These are phyloP conservation scores for Athelia psychrophila DNA, from an alignment of 1,284 basidiomycete genomes.

Conservation along the genomic window DNA sequence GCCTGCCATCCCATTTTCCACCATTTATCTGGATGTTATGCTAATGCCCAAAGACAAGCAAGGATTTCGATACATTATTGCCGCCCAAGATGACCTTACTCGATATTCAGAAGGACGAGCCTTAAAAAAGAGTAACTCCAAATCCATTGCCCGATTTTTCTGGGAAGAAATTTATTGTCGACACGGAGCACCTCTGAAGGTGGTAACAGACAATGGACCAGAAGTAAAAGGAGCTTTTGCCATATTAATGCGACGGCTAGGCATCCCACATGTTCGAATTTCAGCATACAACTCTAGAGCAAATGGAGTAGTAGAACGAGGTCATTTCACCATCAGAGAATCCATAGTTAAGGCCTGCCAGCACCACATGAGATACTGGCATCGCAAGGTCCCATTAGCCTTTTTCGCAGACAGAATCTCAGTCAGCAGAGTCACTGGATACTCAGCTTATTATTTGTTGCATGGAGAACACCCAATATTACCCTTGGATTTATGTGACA, in stretches of 20 bases:
- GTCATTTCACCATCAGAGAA: constrained; percentile 12
- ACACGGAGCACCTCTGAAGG: constrained; percentile 26
- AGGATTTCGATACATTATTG: constrained; percentile 17
- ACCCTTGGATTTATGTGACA: constrained; percentile 27
- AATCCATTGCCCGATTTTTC: constrained; percentile 22
- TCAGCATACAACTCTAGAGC: constrained; percentile 21
- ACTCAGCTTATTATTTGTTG: constrained; percentile 29
- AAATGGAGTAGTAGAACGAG: constrained; percentile 12
- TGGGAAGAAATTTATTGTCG: constrained; percentile 29
- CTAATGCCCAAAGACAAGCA: constrained; percentile 15
- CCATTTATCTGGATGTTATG: constrained; percentile 31
- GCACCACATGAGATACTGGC: constrained; percentile 1
- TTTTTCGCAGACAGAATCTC: constrained; percentile 22
- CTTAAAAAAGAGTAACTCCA: constrained; percentile 17
- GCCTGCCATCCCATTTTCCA: constrained; percentile 26
- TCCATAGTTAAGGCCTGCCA: constrained; percentile 13
- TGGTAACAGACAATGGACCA: constrained; percentile 32
- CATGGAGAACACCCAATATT: constrained; percentile 29
- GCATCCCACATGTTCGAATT: constrained; percentile 16
- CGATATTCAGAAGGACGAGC: constrained; percentile 24
- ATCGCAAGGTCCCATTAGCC: background rate
- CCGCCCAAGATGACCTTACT: constrained; percentile 24
- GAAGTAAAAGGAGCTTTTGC: constrained; percentile 20
- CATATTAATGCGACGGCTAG: constrained; percentile 11
- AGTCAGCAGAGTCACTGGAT: constrained; percentile 21